Evolutionary conservation across 352 stramenopile species (phyloP).

Genomic region (Discostella stelligera): DNA sequence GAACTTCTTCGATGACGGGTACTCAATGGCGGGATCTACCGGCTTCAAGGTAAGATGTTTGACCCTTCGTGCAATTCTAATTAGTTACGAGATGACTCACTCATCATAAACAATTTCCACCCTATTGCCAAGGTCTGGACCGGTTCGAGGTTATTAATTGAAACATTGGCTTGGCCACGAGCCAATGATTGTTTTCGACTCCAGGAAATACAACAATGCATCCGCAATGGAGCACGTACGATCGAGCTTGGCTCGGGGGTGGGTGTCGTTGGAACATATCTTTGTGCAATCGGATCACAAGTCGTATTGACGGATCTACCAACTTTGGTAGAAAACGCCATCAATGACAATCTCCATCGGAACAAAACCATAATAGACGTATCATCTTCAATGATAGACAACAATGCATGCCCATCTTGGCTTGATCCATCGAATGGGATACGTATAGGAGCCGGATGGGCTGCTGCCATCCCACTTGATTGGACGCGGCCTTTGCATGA

Average conservation of each 20-base stretch:
- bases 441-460: conserved; percentile 65
- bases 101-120: background rate
- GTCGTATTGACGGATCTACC: conserved; percentile 55
- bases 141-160: conserved; percentile 41
- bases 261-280: conserved; percentile 45
- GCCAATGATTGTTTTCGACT: conserved; percentile 17
- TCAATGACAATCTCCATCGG: conserved; percentile 32
- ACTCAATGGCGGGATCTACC: conserved; percentile 43
- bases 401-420: conserved; percentile 28
- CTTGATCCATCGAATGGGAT: conserved; percentile 18
- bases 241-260: conserved; percentile 55
- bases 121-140: conserved; percentile 15
- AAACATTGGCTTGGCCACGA: conserved; percentile 30
- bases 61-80: background rate
- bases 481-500: conserved; percentile 56
- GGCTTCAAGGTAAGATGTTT: conserved; percentile 39
- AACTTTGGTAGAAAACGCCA: conserved; percentile 51
- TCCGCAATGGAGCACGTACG: conserved; percentile 14
- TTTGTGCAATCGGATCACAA: conserved; percentile 29
- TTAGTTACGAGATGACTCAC: background rate
- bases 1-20: conserved; percentile 49
- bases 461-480: conserved; percentile 46
- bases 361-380: conserved; percentile 21
- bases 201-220: conserved; percentile 14
- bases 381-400: background rate